Evolutionary conservation across 164 flowering plant genomes (phyloP), one percentile per base, ranked within the genome.

Genomic region (Annona squamosa): DNA sequence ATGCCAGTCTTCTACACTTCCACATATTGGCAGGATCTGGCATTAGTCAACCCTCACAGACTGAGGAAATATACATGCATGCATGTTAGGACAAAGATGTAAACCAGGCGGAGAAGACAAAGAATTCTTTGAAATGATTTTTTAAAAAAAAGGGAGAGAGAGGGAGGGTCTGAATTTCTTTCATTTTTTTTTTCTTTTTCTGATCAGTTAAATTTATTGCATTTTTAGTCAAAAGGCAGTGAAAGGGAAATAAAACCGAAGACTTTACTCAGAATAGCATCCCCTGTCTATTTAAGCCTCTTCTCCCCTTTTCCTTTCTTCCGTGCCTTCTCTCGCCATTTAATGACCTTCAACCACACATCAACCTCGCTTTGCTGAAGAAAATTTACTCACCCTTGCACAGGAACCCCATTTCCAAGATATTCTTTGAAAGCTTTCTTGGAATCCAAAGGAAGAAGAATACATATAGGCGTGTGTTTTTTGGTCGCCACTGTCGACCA

Each of bases 181-280:
- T 26, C 37, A 26, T 26, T 26, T 26, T 26, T 26, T 26, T 26
- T 26, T 26, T 26, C 37, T 26, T 26, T 26, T 26, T 26, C 37
- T 26, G 37, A 26, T 26, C 37, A 26, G 37, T 26, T 26, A 26
- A 26, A 26, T 26, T 26, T 26, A 26, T 52, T 62, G 9, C 59
- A 52, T 52, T 7, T 37, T 63, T 63, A 69, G 76, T 73, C 70
- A 73, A 76, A 77, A 48, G 70, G 65, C 43, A 68, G 37, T 46
- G 82, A 82, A 77, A 79, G 81, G 65, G 79, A 82, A 69, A 76
- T 72, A 65, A 78, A 82, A 82, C 85, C 46, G 77, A 73, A 46
- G 43, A 6, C 3, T 69, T 61, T 67, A 2, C 63, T 69, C 44
- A 66, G 9, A 65, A 71, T n/a, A 72, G 81, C 74, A 74, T 73